A percentile compares a stretch with the other conserved stretches of the same genome.
Conservation (phyloP, 2,329 filamentous ascomycete genomes). For the Huntiella decipiens region DNA sequence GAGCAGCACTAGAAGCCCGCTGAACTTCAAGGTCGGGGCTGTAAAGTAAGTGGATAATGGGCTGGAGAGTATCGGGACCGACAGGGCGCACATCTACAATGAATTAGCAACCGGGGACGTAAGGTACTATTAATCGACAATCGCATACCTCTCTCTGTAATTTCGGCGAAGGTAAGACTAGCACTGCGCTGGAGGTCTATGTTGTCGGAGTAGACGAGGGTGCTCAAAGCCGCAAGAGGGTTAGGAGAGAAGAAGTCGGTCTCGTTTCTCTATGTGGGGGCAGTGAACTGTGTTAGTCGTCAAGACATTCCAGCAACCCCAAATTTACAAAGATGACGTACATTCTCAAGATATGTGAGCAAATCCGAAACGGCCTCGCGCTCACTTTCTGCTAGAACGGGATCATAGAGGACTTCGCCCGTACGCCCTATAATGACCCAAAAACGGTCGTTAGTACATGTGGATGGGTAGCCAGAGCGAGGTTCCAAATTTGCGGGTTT, state of each 20-base stretch:
- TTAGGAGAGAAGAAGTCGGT: conserved; percentile 98
- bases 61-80: conserved; percentile 82
- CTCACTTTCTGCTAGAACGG: conserved; percentile 84
- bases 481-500: too few species aligned
- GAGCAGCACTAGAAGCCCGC: conserved; percentile 80
- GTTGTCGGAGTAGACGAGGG: conserved; percentile 94
- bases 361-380: conserved; percentile 92
- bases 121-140: not conserved
- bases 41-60: conserved; percentile 85
- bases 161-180: conserved; percentile 95
- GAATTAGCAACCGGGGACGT: conserved; percentile 4
- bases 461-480: not conserved
- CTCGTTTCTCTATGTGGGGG: conserved; percentile 53
- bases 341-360: conserved; percentile 89
- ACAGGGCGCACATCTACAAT: conserved; percentile 81
- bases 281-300: conserved; percentile 16
- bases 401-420: conserved; percentile 67
- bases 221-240: conserved; percentile 81
- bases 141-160: conserved; percentile 77
- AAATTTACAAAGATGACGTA: conserved; percentile 25
- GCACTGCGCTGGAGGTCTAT: conserved; percentile 94
- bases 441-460: conserved; percentile 16
- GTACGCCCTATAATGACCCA: conserved; percentile 39
- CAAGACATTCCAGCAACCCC: not conserved
- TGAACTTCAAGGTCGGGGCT: conserved; percentile 95